Evolutionary conservation across 345 rosid species (phyloP).

Genomic region (Lepidium sativum): DNA sequence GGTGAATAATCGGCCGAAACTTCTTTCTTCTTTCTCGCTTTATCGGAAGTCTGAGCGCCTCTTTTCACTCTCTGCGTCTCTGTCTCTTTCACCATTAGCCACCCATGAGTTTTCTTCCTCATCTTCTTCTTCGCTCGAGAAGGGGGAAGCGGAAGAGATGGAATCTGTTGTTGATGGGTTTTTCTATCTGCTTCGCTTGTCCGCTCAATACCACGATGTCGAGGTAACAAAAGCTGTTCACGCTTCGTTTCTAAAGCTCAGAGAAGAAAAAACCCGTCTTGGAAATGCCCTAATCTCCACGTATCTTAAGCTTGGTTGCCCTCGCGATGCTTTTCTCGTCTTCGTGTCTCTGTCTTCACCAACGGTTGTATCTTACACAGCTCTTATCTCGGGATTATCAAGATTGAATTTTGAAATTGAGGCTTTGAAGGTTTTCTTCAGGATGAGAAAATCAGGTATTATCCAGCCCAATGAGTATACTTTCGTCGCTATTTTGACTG

Average conservation of each 20-base stretch:
- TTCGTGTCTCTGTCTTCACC: constrained; percentile 44
- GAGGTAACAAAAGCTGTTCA: constrained; percentile 54
- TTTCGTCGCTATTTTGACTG: constrained; percentile 26
- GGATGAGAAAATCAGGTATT: constrained; percentile 37
- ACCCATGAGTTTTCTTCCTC: neutral
- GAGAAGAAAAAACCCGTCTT: constrained; percentile 31
- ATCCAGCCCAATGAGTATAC: constrained; percentile 26
- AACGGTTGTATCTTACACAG: constrained; percentile 59
- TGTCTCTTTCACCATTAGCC: constrained; percentile 15
- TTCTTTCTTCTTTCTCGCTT: constrained; percentile 16
- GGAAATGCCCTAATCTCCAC: constrained; percentile 49
- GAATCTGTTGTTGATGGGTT: constrained; percentile 23
- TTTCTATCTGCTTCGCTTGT: constrained; percentile 40
- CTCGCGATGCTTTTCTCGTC: constrained; percentile 41
- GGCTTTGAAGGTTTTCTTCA: constrained; percentile 49
- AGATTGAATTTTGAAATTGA: constrained; percentile 41
- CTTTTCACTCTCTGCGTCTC: constrained; percentile 13
- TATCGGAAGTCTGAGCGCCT: constrained; percentile 13
- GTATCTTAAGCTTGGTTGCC: constrained; percentile 55
- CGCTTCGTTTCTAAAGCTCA: constrained; percentile 48
- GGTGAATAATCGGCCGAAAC: neutral
- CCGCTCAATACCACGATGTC: constrained; percentile 38
- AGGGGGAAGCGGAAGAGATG: constrained; percentile 5
- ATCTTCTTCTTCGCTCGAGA: neutral
- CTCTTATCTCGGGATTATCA: constrained; percentile 53